Conservation (phyloP, 176 grass and related monocot species). For the Puya raimondii region DNA sequence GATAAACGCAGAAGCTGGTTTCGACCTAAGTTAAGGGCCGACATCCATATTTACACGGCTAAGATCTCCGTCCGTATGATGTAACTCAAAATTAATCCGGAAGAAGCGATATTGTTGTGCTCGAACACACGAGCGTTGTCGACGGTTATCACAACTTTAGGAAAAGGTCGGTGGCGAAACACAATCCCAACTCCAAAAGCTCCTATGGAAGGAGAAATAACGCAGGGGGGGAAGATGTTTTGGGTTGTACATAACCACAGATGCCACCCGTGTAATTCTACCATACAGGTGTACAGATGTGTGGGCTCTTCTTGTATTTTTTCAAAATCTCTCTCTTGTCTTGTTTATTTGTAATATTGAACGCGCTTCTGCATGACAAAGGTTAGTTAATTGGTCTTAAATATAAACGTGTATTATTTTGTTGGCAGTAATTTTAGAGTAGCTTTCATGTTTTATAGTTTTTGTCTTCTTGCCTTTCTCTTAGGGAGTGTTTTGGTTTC, state of each 20-base stretch:
- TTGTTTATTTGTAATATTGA: too few species aligned
- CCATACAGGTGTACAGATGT: background rate
- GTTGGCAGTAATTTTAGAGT: too few species aligned
- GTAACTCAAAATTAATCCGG: background rate
- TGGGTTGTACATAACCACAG: background rate
- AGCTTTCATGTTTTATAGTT: too few species aligned
- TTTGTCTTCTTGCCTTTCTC: too few species aligned
- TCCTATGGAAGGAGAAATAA: background rate
- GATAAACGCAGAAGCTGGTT: constrained; percentile 93
- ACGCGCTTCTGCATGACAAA: too few species aligned
- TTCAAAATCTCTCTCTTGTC: too few species aligned
- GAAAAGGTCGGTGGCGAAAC: background rate
- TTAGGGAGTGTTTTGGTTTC: too few species aligned
- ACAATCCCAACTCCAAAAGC: background rate
- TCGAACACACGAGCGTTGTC: background rate
- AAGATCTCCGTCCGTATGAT: background rate
- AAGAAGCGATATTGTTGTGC: background rate
- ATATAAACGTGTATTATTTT: too few species aligned
- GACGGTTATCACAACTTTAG: background rate
- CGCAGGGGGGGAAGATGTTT: background rate
- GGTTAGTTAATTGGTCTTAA: too few species aligned
- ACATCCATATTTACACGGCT: background rate
- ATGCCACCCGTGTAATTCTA: background rate
- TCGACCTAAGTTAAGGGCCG: constrained; percentile 67
- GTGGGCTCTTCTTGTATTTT: background rate